Base-by-base conservation (phyloP, 192 early-diverging fungal genomes). In the Chytriomyces sp. region DNA sequence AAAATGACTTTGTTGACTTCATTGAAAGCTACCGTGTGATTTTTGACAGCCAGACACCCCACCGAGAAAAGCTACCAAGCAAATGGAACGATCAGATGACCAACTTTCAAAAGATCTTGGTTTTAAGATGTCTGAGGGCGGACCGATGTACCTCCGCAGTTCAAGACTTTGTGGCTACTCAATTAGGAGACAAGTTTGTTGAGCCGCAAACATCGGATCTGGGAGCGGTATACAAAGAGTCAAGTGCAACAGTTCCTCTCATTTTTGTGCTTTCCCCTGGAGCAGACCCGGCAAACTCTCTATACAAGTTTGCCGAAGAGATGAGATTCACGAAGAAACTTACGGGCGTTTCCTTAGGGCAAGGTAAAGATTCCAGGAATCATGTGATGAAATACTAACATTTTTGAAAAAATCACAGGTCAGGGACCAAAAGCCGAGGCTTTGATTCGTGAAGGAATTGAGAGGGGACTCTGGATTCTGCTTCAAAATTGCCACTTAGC, bases 271-370 rank as follows among this genome's bases (percentile, higher is more conserved):
- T 87, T 5, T 86, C 83, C 5, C 80, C 86, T 22, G 86, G 86
- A 44, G 84, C 86, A 3, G 86, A 87, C 65, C 86, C 86, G 1
- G 86, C 86, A 41, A 75, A 53, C 6, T 79, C 84, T 8, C 70
- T 87, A 39, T 87, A 85, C 72, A 87, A 87, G 41, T 87, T 87
- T 73, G 84, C 86, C 0, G 86, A 87, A 61, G 86, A 87, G 70
- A 85, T 85, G 82, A 70, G 82, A 52, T 84, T 87, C 59, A 77
- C 81, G 32, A 87, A 87, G 65, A 82, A 83, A 70, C 71, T 87
- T 7, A 80, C 75, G 3, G 75, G 85, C 7, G 83, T 87, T 2
- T 87, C 86, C 1, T 71, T 87, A 25, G 86, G 86, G 25, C 86
- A 87, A 69, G 86, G 66, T 69, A n/a, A 8, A 17, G 26, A 14